These are phyloP conservation scores for Penicillium sp. DNA, from an alignment of 2,329 filamentous ascomycete species.

Conservation along the genomic window DNA sequence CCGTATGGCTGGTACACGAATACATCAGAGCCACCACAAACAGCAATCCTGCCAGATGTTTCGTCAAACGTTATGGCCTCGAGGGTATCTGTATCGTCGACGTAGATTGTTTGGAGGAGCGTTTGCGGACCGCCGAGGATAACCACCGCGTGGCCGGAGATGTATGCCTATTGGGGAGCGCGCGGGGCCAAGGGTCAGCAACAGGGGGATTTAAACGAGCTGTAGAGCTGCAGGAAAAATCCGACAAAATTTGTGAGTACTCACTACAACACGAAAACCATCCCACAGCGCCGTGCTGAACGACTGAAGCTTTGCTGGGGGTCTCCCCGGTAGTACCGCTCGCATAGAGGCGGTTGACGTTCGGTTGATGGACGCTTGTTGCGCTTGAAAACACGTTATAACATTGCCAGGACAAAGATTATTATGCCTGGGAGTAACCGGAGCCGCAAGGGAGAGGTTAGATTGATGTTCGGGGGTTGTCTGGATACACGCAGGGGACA, in stretches of 20 bases:
- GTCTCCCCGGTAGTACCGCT: constrained; percentile 75
- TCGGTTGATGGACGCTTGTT: constrained; percentile 26
- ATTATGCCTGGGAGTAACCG: not conserved
- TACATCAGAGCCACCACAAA: constrained; percentile 63
- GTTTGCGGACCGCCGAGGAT: constrained; percentile 72
- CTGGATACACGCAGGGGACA: constrained; percentile 12
- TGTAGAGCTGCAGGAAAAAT: not conserved
- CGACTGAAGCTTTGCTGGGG: constrained; percentile 73
- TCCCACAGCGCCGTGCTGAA: constrained; percentile 73
- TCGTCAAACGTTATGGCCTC: constrained; percentile 80
- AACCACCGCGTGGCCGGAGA: constrained; percentile 82
- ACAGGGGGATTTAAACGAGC: constrained; percentile 3
- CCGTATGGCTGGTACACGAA: constrained; percentile 77
- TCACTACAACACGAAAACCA: constrained; percentile 68
- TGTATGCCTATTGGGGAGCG: constrained; percentile 64
- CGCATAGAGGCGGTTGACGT: constrained; percentile 62
- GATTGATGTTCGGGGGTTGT: not conserved
- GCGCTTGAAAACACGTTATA: constrained; percentile 30
- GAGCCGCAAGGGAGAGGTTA: not conserved
- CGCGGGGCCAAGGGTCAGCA: constrained; percentile 13
- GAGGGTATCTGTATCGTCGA: constrained; percentile 67
- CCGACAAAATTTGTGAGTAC: constrained; percentile 21
- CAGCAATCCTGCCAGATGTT: constrained; percentile 77
- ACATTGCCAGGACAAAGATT: constrained; percentile 29
- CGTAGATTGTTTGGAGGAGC: constrained; percentile 86